phyloP scores from a whole-genome alignment of 140 eudicot species.

The Flaveria floridana region DNA sequence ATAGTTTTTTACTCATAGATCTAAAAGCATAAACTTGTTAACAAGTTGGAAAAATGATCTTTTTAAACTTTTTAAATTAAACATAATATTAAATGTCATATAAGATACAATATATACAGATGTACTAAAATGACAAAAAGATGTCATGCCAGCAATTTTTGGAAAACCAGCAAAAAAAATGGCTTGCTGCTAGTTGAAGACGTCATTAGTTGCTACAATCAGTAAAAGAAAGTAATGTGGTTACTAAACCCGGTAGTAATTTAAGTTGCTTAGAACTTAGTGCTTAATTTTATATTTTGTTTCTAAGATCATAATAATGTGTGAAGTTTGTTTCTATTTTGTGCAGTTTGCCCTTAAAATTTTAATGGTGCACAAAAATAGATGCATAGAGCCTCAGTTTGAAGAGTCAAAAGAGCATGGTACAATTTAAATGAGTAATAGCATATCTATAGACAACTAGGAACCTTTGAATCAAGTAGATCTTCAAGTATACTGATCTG shows the following conservation, averaged over 20 bases:
- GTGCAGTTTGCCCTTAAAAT: not conserved
- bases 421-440: not conserved
- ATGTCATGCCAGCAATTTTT: not conserved
- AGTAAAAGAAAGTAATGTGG: not conserved
- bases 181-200: not conserved
- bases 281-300: not conserved
- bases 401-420: not conserved
- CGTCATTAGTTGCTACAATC: not conserved
- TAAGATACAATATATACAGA: not conserved
- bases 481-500: constrained; percentile 62
- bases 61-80: too few relatives aligned
- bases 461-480: constrained; percentile 76
- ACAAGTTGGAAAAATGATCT: not conserved
- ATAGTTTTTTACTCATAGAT: not conserved
- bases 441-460: not conserved
- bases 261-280: not conserved
- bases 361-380: not conserved
- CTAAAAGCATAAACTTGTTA: not conserved
- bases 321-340: not conserved
- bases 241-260: too few relatives aligned
- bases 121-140: not conserved
- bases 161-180: not conserved
- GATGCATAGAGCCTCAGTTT: not conserved
- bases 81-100: not conserved
- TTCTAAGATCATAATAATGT: not conserved